These are phyloP conservation scores for Hypoxylon sp. DNA, from an alignment of 2,329 filamentous ascomycete genomes.

Conservation along the genomic window DNA sequence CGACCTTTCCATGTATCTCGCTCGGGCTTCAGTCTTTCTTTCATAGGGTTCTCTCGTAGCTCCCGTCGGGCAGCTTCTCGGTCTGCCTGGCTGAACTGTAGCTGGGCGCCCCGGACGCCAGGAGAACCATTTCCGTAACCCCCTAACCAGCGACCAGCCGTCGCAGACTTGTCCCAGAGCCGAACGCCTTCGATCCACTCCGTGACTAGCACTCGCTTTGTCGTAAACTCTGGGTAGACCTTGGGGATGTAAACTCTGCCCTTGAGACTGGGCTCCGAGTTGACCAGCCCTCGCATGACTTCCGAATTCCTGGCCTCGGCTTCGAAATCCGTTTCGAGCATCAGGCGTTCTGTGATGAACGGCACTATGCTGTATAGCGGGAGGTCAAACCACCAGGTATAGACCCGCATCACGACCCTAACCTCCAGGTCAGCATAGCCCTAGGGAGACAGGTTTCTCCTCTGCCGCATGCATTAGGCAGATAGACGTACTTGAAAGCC, in stretches of 20 bases:
- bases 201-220: conserved; percentile 85
- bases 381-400: conserved; percentile 90
- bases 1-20: conserved; percentile 79
- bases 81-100: conserved; percentile 60
- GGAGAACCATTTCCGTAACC: conserved; percentile 79
- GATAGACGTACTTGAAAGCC: conserved; percentile 77
- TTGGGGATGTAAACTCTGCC: conserved; percentile 87
- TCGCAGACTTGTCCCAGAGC: conserved; percentile 88
- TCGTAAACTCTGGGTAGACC: conserved; percentile 83
- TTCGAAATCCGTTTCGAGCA: conserved; percentile 92
- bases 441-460: background rate
- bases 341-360: conserved; percentile 90
- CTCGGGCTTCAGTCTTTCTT: conserved; percentile 77
- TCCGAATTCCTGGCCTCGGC: conserved; percentile 91
- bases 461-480: too few relatives aligned
- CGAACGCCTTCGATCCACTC: conserved; percentile 98
- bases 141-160: conserved; percentile 80
- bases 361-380: conserved; percentile 90
- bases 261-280: conserved; percentile 76
- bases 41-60: conserved; percentile 59
- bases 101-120: conserved; percentile 72
- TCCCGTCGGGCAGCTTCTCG: conserved; percentile 55
- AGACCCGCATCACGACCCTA: conserved; percentile 80
- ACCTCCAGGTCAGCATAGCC: conserved; percentile 29
- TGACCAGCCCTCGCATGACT: conserved; percentile 80